Evolutionary conservation across 176 grass and related monocot species (phyloP).

Genomic region (Rhipidocladum racemiflorum): DNA sequence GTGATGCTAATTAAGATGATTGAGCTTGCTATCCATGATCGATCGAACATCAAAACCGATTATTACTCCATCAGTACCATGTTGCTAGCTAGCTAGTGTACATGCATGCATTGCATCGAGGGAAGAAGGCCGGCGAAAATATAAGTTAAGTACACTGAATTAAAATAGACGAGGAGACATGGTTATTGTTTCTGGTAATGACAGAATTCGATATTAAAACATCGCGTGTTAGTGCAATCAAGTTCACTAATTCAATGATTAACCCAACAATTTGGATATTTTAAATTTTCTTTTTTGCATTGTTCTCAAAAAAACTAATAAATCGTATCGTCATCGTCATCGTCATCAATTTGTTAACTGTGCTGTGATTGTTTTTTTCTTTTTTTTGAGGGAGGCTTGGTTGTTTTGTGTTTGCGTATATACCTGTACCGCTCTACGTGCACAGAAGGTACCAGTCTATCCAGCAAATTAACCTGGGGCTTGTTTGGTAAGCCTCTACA

Average conservation of each 20-base stretch:
- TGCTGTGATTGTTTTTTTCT: no score
- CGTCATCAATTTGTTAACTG: no score
- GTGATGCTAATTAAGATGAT: background rate
- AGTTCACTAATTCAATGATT: background rate
- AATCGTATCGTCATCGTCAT: no score
- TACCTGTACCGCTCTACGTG: no score
- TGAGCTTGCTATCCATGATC: background rate
- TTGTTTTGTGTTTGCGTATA: no score
- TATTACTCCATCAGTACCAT: background rate
- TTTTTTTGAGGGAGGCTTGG: no score
- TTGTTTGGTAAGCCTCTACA: no score
- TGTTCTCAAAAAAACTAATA: no score
- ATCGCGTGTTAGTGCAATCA: background rate
- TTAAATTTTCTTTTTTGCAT: no score
- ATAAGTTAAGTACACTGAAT: background rate
- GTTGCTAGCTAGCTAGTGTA: background rate
- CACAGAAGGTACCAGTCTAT: no score
- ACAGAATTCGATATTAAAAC: background rate
- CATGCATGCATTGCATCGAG: background rate
- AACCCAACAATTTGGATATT: background rate
- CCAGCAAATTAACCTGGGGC: no score
- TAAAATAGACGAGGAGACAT: background rate
- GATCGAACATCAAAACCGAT: background rate
- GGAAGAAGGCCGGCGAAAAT: background rate
- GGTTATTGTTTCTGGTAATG: background rate